Evolutionary conservation across 2,329 filamentous ascomycete genomes (phyloP).

Genomic region (Coleophoma crateriformis): DNA sequence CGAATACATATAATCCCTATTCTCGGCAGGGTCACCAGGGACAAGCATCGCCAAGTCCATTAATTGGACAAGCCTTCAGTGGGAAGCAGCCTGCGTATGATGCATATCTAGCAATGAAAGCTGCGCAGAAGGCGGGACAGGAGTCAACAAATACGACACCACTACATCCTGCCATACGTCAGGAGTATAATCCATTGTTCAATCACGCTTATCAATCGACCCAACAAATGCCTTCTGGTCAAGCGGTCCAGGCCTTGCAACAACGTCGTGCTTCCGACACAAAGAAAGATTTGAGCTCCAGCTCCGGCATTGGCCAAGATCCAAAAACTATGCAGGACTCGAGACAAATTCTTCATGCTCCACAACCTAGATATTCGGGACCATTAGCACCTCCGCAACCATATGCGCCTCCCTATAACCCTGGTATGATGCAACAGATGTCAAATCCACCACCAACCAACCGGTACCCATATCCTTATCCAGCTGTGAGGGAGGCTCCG

Average conservation of each 20-base stretch:
- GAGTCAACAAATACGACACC: conserved; percentile 18
- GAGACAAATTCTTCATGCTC: not conserved
- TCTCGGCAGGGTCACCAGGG: not conserved
- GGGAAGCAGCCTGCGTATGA: not conserved
- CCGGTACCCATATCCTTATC: not conserved
- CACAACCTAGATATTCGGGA: not conserved
- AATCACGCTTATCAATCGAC: conserved; percentile 13
- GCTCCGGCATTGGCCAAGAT: not conserved
- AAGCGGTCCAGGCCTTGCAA: no score
- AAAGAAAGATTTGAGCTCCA: no score
- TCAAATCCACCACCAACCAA: not conserved
- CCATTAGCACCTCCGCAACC: not conserved
- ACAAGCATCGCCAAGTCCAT: no score
- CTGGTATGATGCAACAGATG: not conserved
- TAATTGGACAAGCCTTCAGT: no score
- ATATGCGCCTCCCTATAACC: not conserved
- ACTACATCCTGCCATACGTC: conserved; percentile 33
- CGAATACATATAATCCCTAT: conserved; percentile 2
- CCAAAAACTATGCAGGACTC: not conserved
- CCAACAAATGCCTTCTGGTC: no score
- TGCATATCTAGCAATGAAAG: conserved; percentile 4
- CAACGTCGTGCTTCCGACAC: no score
- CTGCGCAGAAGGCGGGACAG: conserved; percentile 11
- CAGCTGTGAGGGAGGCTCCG: not conserved
- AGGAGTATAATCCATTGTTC: conserved; percentile 21